Base-by-base conservation (phyloP, 805 yeast genomes). In the Brettanomyces naardenensis region DNA sequence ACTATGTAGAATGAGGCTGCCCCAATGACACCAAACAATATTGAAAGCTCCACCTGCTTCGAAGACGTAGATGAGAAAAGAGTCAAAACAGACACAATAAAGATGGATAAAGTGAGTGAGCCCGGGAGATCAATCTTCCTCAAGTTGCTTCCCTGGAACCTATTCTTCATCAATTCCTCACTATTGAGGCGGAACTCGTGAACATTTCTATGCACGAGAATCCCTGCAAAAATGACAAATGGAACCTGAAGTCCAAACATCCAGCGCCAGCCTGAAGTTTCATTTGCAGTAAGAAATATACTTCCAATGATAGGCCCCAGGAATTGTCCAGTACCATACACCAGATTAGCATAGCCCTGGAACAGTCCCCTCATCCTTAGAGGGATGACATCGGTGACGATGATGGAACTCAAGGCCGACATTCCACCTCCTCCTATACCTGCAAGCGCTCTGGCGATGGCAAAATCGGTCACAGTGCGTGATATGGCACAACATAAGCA, bases 381-480 rank as follows among this genome's bases (percentile, higher is more conserved):
- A 0, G 79, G 71, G 6, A 75, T 75, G 20, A 74, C 65, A 51
- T 76, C 82, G 20, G 76, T 69, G 32, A 73, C 68, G 22, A 75
- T 60, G 21, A 75, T 74, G 47, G 69, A 68, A 4, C 75, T 61
- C 26, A 75, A 46, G 0, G 78, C 68, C 25, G 66, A 64, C 31
- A 71, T 61, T 3, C 80, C 81, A 5, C 79, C 79, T 14, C 73
- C 70, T 1, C 81, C 82, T 21, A 75, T 60, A 30, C 82, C 82
- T 0, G 78, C 73, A 15, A 75, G 45, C 0, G 76, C 80, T 44
- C 81, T 58, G 28, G 75, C 65, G 2, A 70, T 45, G 10, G 69
- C 63, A 41, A 74, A 66, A 28, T 69, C 67, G 3, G 62, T 60
- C 1, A 74, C 71, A 17, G 63, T 53, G 7, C 53, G 44, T 28